A percentile compares a stretch with the other conserved stretches of the same genome.
Evolutionary conservation across 768 basidiomycete species (phyloP).

Genomic region (Tulasnella sp.): DNA sequence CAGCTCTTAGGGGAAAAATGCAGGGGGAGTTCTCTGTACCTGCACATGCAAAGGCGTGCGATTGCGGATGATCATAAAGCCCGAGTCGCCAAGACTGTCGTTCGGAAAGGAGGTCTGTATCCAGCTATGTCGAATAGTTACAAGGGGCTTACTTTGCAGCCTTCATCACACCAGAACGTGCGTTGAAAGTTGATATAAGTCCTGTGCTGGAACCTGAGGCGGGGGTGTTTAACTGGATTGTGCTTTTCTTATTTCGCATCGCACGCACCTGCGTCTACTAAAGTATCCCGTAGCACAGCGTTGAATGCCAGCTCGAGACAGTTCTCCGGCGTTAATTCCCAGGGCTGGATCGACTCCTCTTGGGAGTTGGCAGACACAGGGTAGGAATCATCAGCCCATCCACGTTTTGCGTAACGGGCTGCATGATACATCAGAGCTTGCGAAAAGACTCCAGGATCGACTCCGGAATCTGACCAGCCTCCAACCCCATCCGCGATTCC

Average conservation of each 20-base stretch:
- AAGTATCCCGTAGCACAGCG: constrained; percentile 63
- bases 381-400: constrained; percentile 33
- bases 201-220: constrained; percentile 79
- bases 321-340: constrained; percentile 37
- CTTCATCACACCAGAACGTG: constrained; percentile 24
- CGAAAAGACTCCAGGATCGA: constrained; percentile 27
- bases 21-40: neutral
- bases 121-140: neutral
- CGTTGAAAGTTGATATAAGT: constrained; percentile 44
- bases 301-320: constrained; percentile 70
- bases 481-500: constrained; percentile 29
- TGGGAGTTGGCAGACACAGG: constrained; percentile 36
- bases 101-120: neutral
- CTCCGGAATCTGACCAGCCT: constrained; percentile 24
- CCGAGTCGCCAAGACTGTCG: constrained; percentile 32
- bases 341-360: neutral
- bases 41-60: constrained; percentile 4
- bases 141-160: constrained; percentile 26
- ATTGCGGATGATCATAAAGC: constrained; percentile 32
- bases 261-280: constrained; percentile 38
- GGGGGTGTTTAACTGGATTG: neutral
- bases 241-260: neutral
- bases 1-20: neutral
- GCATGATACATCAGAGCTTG: constrained; percentile 28
- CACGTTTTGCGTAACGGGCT: neutral